phyloP scores from a whole-genome alignment of 202 grass and related monocot species.

The Panicum hallii region DNA sequence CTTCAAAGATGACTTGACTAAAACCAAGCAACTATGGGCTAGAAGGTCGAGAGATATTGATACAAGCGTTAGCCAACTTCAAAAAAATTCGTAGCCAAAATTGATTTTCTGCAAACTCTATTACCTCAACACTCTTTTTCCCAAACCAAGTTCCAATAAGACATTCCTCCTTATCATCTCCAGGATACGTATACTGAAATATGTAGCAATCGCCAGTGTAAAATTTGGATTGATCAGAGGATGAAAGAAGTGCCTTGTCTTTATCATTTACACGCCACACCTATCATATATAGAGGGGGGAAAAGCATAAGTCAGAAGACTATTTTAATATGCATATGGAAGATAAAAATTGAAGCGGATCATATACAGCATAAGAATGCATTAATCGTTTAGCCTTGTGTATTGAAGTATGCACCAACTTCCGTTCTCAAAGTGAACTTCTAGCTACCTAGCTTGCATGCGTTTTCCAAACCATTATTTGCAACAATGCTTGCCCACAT shows the following conservation, averaged over 20 bases:
- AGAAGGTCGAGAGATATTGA: conserved; percentile 11
- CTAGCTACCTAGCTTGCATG: background rate
- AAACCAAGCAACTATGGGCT: conserved; percentile 13
- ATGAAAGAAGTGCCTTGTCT: conserved; percentile 72
- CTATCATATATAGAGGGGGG: conserved; percentile 41
- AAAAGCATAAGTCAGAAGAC: background rate
- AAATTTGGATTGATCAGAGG: conserved; percentile 82
- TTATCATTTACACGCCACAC: conserved; percentile 93
- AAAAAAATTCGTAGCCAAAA: background rate
- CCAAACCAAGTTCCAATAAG: conserved; percentile 97
- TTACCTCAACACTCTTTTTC: conserved; percentile 86
- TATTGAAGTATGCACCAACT: background rate
- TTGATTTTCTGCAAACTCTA: conserved; percentile 38
- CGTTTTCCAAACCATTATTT: background rate
- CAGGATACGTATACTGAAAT: conserved; percentile 89
- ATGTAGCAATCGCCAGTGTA: conserved; percentile 93
- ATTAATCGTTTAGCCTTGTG: background rate
- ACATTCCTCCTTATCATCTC: conserved; percentile 88
- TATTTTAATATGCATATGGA: conserved; percentile 7
- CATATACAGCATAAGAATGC: conserved; percentile 32
- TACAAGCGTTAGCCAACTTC: background rate
- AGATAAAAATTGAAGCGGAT: conserved; percentile 20
- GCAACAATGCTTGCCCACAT: conserved; percentile 5
- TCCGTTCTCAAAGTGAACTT: conserved; percentile 13
- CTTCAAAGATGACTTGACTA: conserved; percentile 25